Conservation (phyloP, 331 rosid genomes). For the Malus hybrid region DNA sequence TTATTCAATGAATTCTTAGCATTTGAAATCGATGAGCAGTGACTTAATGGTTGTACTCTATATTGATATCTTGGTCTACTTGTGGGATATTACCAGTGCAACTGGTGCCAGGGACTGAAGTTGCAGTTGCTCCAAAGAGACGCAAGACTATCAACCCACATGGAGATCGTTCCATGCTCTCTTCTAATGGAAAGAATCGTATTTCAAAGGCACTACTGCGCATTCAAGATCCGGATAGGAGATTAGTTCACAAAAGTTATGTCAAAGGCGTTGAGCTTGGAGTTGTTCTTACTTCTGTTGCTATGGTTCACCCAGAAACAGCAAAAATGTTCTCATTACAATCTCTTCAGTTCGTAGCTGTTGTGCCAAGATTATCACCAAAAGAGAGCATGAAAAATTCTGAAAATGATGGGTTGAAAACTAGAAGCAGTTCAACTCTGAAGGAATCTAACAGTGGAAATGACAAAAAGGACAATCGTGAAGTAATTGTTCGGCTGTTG, state of each 20-base stretch:
- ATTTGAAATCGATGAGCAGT: neutral
- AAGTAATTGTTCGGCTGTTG: conserved; percentile 56
- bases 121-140: conserved; percentile 85
- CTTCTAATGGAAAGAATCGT: conserved; percentile 20
- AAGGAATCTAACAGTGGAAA: conserved; percentile 36
- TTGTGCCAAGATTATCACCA: conserved; percentile 46
- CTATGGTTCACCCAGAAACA: conserved; percentile 79
- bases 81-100: conserved; percentile 52
- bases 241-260: conserved; percentile 34
- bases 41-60: neutral
- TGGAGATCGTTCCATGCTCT: conserved; percentile 23
- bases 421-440: conserved; percentile 36
- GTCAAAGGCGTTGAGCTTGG: conserved; percentile 52
- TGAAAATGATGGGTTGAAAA: conserved; percentile 39
- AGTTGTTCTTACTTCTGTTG: conserved; percentile 74
- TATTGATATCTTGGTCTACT: neutral
- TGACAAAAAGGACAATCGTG: conserved; percentile 40
- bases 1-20: neutral
- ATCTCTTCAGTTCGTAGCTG: conserved; percentile 59
- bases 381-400: conserved; percentile 41
- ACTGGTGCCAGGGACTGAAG: conserved; percentile 81
- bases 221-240: conserved; percentile 54
- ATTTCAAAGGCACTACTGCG: conserved; percentile 64
- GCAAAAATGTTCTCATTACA: conserved; percentile 52
- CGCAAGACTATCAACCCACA: conserved; percentile 43